Percentiles rank a stretch among this genome's conserved stretches.
These are phyloP conservation scores for Phytophthora ohioensis DNA, from an alignment of 352 stramenopile species.

Conservation along the genomic window DNA sequence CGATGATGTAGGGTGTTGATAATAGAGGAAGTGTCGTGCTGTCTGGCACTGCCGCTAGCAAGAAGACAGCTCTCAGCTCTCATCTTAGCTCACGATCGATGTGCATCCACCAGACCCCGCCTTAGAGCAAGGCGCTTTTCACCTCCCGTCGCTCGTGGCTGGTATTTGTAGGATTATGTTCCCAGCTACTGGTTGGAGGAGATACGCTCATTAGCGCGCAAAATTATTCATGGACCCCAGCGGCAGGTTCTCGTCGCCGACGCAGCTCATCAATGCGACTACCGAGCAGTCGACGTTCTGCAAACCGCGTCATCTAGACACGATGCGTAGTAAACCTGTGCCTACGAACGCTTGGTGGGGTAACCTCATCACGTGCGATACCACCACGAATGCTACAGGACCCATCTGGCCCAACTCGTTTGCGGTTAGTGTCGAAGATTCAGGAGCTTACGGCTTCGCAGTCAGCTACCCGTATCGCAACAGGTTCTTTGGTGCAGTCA, in stretches of 20 bases:
- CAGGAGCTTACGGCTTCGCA: constrained; percentile 52
- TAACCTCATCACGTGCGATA: constrained; percentile 79
- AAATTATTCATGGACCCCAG: constrained; percentile 57
- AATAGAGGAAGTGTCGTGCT: not conserved
- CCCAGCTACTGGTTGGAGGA: constrained; percentile 24
- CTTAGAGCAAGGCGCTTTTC: too few species aligned
- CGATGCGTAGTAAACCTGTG: constrained; percentile 52
- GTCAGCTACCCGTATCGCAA: constrained; percentile 75
- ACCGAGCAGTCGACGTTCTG: constrained; percentile 54
- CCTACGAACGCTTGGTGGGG: constrained; percentile 86
- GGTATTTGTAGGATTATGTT: constrained; percentile 27
- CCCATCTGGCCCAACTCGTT: constrained; percentile 81
- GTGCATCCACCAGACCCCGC: constrained; percentile 19
- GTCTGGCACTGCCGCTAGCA: not conserved
- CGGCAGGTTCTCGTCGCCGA: constrained; percentile 43
- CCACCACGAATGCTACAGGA: constrained; percentile 51
- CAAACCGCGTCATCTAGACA: constrained; percentile 65
- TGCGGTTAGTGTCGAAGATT: constrained; percentile 58
- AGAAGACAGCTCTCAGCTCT: constrained; percentile 29
- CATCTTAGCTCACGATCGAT: constrained; percentile 34
- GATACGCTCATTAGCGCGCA: constrained; percentile 26
- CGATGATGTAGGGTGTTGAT: constrained; percentile 15
- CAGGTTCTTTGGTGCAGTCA: constrained; percentile 64
- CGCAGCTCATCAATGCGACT: constrained; percentile 48
- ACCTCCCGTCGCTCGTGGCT: constrained; percentile 22